Conservation (phyloP, 2,329 filamentous ascomycete species). For the Camillea tinctor region DNA sequence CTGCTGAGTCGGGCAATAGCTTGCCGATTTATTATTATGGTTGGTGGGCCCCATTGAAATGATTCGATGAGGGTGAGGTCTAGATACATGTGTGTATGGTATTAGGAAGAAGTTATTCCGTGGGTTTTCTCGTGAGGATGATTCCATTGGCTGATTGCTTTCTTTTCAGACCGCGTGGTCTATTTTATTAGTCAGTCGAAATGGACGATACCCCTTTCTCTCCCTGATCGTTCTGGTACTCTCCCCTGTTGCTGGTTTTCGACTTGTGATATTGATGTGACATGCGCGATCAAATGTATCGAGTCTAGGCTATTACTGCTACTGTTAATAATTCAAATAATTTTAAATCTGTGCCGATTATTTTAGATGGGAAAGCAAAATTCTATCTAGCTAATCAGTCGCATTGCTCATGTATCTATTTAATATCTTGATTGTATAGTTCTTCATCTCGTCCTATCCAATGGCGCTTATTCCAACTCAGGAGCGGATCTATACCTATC, state of each 20-base stretch:
- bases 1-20: not conserved
- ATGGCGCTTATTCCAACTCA: too few species aligned
- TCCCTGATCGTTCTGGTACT: not conserved
- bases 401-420: not conserved
- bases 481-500: too few species aligned
- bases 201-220: slow-evolving; percentile 24
- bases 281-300: not conserved
- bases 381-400: not conserved
- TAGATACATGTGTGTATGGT: not conserved
- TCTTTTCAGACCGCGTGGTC: slow-evolving; percentile 6
- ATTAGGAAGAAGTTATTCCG: not conserved
- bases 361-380: not conserved
- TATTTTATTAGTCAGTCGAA: slow-evolving; percentile 15
- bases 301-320: not conserved
- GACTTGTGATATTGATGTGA: not conserved
- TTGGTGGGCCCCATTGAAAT: not conserved
- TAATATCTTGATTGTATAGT: not conserved
- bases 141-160: not conserved
- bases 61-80: not conserved
- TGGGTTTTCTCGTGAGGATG: not conserved
- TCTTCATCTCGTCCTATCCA: not conserved
- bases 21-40: not conserved
- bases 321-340: not conserved
- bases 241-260: not conserved
- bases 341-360: not conserved